Percentiles rank a stretch among this genome's conserved stretches.
Evolutionary conservation across 2,329 filamentous ascomycete genomes (phyloP).

Genomic region (Arthrobotrys sinensis): DNA sequence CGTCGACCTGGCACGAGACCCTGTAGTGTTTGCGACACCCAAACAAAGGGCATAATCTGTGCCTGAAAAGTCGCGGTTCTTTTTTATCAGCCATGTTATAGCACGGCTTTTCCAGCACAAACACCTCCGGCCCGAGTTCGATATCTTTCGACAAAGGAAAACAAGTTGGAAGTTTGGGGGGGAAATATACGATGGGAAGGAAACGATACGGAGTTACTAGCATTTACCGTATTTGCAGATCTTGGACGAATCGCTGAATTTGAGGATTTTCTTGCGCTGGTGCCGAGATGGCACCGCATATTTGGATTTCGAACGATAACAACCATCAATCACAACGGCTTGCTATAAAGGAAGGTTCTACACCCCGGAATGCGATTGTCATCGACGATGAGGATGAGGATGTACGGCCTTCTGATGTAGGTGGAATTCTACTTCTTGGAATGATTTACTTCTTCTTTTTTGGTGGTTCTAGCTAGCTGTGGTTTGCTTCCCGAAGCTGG

Average conservation of each 20-base stretch:
- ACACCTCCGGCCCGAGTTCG: background rate
- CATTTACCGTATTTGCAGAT: slow-evolving; percentile 23
- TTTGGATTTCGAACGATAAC: slow-evolving; percentile 10
- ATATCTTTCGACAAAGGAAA: background rate
- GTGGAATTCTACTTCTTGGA: background rate
- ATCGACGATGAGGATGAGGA: slow-evolving; percentile 43
- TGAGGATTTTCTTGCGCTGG: slow-evolving; percentile 1
- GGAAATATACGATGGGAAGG: slow-evolving; percentile 30
- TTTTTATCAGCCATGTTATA: slow-evolving; percentile 22
- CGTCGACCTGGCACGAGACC: background rate
- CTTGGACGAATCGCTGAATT: slow-evolving; percentile 18
- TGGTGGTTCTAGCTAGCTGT: background rate
- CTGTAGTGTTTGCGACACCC: slow-evolving; percentile 9
- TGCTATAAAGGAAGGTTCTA: slow-evolving; percentile 9
- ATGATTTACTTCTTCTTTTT: background rate
- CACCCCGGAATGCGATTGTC: slow-evolving; percentile 35
- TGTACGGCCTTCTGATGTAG: slow-evolving; percentile 5
- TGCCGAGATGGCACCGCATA: slow-evolving; percentile 47
- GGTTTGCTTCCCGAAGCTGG: background rate
- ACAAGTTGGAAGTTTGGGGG: background rate
- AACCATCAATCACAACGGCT: background rate
- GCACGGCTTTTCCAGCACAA: background rate
- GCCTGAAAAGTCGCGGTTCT: background rate
- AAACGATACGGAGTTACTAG: slow-evolving; percentile 28
- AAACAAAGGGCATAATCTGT: background rate